These are phyloP conservation scores for Chimonanthus salicifolius DNA, from an alignment of 164 flowering plant genomes.

Conservation along the genomic window DNA sequence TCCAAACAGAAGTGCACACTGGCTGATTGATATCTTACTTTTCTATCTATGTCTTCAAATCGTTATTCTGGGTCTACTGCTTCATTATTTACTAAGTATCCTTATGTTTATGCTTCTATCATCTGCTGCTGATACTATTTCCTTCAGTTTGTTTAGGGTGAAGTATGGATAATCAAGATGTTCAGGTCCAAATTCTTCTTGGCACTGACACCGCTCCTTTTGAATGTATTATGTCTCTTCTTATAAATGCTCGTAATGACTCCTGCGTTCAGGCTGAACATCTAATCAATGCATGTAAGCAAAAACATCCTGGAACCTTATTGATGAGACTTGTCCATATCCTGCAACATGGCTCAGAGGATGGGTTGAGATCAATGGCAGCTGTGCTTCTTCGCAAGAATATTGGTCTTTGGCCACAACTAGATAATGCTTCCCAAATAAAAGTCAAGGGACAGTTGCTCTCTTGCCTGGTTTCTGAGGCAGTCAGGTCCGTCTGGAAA, in stretches of 20 bases:
- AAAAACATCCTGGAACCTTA: constrained; percentile 21
- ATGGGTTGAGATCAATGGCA: constrained; percentile 24
- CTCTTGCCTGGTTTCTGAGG: constrained; percentile 16
- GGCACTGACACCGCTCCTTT: constrained; percentile 30
- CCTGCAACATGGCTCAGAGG: constrained; percentile 18
- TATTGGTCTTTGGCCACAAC: constrained; percentile 17
- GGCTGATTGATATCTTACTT: too few relatives aligned
- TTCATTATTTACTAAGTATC: neutral
- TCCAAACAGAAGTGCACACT: neutral
- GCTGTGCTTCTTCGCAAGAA: constrained; percentile 28
- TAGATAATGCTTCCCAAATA: constrained; percentile 13
- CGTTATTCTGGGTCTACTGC: neutral
- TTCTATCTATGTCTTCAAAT: too few relatives aligned
- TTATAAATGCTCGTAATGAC: constrained; percentile 32
- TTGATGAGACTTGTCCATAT: constrained; percentile 22
- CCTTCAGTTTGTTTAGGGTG: neutral
- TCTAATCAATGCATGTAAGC: constrained; percentile 33
- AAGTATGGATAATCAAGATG: neutral
- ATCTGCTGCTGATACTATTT: neutral
- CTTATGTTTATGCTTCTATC: neutral
- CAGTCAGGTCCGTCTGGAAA: constrained; percentile 15
- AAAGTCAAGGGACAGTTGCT: constrained; percentile 17
- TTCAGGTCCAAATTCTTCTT: constrained; percentile 11
- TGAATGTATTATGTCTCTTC: constrained; percentile 33
- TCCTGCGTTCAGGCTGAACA: constrained; percentile 33